Percentiles rank a stretch among this genome's conserved stretches.
Conservation (phyloP, 176 grass and related monocot genomes). For the Aegilops umbellulata region DNA sequence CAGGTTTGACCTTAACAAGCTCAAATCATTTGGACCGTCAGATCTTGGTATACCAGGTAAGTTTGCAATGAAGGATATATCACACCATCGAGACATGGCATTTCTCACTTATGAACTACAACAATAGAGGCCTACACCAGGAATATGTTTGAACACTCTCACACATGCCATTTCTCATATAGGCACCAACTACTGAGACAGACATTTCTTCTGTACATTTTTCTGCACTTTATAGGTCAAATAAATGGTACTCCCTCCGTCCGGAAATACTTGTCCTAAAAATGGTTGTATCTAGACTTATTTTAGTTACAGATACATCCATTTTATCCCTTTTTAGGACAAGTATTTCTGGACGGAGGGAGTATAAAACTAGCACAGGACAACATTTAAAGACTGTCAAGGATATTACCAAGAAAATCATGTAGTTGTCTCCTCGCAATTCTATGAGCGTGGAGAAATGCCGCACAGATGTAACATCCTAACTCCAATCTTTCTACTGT, state of each 20-base stretch:
- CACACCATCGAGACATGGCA: not conserved
- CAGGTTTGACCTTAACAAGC: not conserved
- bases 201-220: not conserved
- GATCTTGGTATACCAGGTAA: not conserved
- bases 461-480: slow-evolving; percentile 78
- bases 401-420: slow-evolving; percentile 88
- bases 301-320: too few relatives aligned
- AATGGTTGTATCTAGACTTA: too few relatives aligned
- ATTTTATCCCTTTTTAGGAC: too few relatives aligned
- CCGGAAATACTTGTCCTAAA: too few relatives aligned
- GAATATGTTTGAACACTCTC: not conserved
- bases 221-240: not conserved
- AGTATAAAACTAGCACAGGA: not conserved
- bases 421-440: slow-evolving; percentile 70
- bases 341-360: too few relatives aligned
- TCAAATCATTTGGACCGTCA: not conserved
- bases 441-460: slow-evolving; percentile 90
- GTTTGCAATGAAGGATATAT: not conserved
- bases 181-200: not conserved
- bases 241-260: too few relatives aligned
- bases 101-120: not conserved
- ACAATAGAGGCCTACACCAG: not conserved
- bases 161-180: not conserved
- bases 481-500: slow-evolving; percentile 85
- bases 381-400: slow-evolving; percentile 11